phyloP scores from a whole-genome alignment of 2,329 filamentous ascomycete species.

The Pseudodiploospora longispora region DNA sequence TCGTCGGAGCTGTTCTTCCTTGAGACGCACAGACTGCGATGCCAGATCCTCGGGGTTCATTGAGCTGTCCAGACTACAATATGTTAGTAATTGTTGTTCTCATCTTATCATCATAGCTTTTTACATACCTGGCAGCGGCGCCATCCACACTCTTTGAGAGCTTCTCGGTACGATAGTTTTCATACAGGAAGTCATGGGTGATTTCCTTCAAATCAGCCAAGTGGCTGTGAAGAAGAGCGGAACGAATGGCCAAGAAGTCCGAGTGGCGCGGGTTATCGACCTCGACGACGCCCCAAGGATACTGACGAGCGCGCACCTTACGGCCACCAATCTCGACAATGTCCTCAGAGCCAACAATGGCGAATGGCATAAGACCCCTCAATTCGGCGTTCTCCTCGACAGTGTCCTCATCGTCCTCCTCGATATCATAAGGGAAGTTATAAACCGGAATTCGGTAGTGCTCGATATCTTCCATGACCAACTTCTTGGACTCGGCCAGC shows the following conservation, averaged over 20 bases:
- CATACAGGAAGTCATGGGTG: conserved; percentile 98
- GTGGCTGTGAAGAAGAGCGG: conserved; percentile 93
- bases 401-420: conserved; percentile 98
- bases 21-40: conserved; percentile 93
- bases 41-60: conserved; percentile 98
- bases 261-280: conserved; percentile 99
- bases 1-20: conserved; percentile 98
- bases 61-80: conserved; percentile 55
- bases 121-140: conserved; percentile 75
- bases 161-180: conserved; percentile 99
- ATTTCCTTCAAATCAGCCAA: conserved; percentile 98
- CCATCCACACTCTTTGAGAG: conserved; percentile 98
- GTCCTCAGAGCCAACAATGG: conserved; percentile 96
- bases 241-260: conserved; percentile 95
- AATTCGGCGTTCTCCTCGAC: conserved; percentile 99
- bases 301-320: conserved; percentile 88
- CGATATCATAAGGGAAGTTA: conserved; percentile 99
- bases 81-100: background rate
- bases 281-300: conserved; percentile 98
- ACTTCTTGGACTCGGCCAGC: conserved; percentile 97
- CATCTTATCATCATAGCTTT: too few species aligned
- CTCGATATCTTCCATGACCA: conserved; percentile 99
- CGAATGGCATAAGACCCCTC: conserved; percentile 95
- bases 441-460: conserved; percentile 99
- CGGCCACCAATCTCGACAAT: conserved; percentile 88